Base-by-base conservation (phyloP, 2,329 filamentous ascomycete species). In the Neoscytalidium dimidiatum region DNA sequence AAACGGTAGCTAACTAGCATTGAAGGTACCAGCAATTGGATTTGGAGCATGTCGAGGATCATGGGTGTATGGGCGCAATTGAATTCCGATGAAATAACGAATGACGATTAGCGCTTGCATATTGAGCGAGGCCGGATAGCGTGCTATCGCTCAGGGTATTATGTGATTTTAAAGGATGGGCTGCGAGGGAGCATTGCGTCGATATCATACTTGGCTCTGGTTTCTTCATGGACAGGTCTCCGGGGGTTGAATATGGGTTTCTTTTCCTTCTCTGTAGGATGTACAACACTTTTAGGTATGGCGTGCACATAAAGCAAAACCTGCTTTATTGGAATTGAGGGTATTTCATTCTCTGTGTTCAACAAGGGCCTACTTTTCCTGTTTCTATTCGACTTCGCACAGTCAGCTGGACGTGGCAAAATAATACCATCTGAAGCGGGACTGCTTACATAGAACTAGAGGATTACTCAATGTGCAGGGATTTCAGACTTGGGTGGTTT, bases 11-110 rank as follows among this genome's bases (percentile, higher is more conserved):
- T 38, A 26, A 53, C 26, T 19, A 6, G 14, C 7, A 31, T 3
- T 66, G 53, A 69, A 96, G 92, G 72, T 96, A 94, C 77, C 95
- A 99, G 79, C 92, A 97, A 78, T 83, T 98, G 70, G 92, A 97
- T 74, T 83, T 99, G 71, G 91, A 92, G 78, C 93, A 97, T 77
- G 90, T 97, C 64, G 86, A 91, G 66, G 91, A 97, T 77, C 85
- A 83, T 73, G 94, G 94, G 64, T 95, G 92, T 79, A 91, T 91
- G 77, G 88, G 88, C 71, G 90, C 92, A 67, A 87, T 96, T 79
- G 95, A 99, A 80, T 97, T 98, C 77, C 86, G 91, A 79, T 94
- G 81, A 90, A 52, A 75, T 63, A 71, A 77, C 46, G 63, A 65
- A 57, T 68, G 67, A 68, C 52, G 67, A 68, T 35, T 64, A 62